Evolutionary conservation across 495 filamentous ascomycete species (phyloP), one percentile per base, ranked within the genome.

Genomic region (Penicillium dipodomyicola): DNA sequence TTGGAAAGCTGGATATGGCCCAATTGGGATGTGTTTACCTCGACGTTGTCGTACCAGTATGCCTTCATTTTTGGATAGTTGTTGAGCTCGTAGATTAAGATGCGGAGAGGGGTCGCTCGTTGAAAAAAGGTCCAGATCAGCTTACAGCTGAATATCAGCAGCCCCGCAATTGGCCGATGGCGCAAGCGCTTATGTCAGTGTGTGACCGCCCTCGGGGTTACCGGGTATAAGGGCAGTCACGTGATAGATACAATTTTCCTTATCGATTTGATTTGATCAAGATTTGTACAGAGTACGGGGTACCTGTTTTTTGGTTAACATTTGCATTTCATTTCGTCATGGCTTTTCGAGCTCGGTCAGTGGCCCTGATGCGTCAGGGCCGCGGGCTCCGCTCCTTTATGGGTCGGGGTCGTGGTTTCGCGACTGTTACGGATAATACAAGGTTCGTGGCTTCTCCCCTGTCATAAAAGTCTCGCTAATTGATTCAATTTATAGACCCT

Each of bases 21-120:
- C 50, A 33, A 41, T 30, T 44, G 44, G 22, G 15, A 47, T 27
- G 8, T 22, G 75, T 86, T 69, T 84, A 93, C 90, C 58, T 80
- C 81, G 61, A 80, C 71, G 72, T 93, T 88, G 67, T 94, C 90
- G 71, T 86, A 93, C 79, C 83, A 87, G 76, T 94, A 95, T 56
- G 86, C 88, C 71, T 82, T 87, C 90, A 95, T 94, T 50, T 0
- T 14, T 22, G 10, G n/a, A n/a, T n/a, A n/a, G n/a, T n/a, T 45
- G 7, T 39, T 27, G 27, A 51, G 29, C 9, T 46, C 19, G 17
- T 54, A 23, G 29, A 41, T 25, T 4, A 27, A 30, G 15, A 29
- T 55, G 27, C n/a, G 33, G 33, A 25, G 27, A 46, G 48, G 39
- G 30, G 25, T 4, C 1, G 50, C 58, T 60, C 53, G 10, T 20